A percentile compares a stretch with the other conserved stretches of the same genome.
phyloP scores from a whole-genome alignment of 345 rosid species.

The Eucalyptus pumila region DNA sequence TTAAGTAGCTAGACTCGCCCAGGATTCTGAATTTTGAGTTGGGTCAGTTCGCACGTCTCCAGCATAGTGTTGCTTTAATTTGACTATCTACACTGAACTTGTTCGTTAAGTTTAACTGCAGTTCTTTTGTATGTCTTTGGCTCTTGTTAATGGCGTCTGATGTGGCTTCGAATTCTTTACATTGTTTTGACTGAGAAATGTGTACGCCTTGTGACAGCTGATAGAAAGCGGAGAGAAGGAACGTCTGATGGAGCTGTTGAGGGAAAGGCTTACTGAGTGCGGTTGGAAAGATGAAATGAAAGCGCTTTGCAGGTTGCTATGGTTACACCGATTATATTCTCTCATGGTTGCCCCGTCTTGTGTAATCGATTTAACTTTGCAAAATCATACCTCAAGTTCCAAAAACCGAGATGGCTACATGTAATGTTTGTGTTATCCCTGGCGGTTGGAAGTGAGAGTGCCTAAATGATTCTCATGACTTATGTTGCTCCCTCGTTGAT shows the following conservation, averaged over 20 bases:
- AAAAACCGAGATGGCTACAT: not conserved
- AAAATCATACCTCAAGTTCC: not conserved
- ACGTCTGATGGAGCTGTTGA: conserved; percentile 29
- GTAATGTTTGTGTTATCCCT: not conserved
- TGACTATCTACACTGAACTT: not conserved
- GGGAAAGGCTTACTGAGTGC: conserved; percentile 34
- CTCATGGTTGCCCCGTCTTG: not conserved
- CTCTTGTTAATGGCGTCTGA: not conserved
- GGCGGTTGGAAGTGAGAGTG: not conserved
- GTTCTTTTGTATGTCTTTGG: not conserved
- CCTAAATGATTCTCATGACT: not conserved
- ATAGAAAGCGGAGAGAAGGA: conserved; percentile 43
- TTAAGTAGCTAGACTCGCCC: not conserved
- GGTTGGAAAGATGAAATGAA: conserved; percentile 50
- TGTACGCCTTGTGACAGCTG: conserved; percentile 1
- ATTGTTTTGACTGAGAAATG: not conserved
- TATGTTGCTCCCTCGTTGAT: not conserved
- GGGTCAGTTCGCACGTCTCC: not conserved
- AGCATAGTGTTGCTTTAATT: not conserved
- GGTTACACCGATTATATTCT: not conserved
- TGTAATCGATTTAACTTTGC: not conserved
- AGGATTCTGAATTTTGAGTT: not conserved
- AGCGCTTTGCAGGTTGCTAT: conserved; percentile 27
- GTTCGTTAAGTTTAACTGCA: not conserved
- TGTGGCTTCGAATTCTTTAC: not conserved